Conservation (phyloP, 768 basidiomycete species). For the Artomyces pyxidatus region DNA sequence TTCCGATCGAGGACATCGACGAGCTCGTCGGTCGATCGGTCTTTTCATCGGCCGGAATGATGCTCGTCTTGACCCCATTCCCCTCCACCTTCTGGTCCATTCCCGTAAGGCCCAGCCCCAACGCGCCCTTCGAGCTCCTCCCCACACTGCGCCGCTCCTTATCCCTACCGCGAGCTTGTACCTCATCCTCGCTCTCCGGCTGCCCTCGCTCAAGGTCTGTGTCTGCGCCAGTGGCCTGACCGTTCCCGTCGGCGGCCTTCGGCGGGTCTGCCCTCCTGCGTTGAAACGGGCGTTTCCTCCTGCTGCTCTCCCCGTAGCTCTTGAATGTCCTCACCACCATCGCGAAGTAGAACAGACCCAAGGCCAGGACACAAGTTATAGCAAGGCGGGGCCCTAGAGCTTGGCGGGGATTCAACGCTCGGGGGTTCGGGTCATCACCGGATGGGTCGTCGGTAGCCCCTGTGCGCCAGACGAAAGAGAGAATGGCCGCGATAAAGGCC, state of each 20-base stretch:
- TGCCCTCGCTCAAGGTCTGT: neutral
- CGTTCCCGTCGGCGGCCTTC: neutral
- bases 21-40: neutral
- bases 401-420: constrained; percentile 28
- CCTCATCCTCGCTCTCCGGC: constrained; percentile 1
- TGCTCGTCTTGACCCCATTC: neutral
- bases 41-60: neutral
- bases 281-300: neutral
- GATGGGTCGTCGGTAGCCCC: constrained; percentile 37
- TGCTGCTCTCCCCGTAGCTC: constrained; percentile 39
- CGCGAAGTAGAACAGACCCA: constrained; percentile 55
- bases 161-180: constrained; percentile 7
- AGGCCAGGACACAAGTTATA: constrained; percentile 42
- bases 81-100: constrained; percentile 5
- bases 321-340: constrained; percentile 57
- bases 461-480: constrained; percentile 60
- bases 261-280: neutral
- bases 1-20: neutral
- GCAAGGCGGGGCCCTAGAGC: constrained; percentile 46
- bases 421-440: constrained; percentile 17
- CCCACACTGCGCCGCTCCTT: constrained; percentile 1
- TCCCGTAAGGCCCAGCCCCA: constrained; percentile 11
- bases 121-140: constrained; percentile 14
- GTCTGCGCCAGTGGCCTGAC: neutral
- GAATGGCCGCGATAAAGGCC: constrained; percentile 51